These are phyloP conservation scores for Zasmidium citrigriseum DNA, from an alignment of 2,329 filamentous ascomycete genomes.

Conservation along the genomic window DNA sequence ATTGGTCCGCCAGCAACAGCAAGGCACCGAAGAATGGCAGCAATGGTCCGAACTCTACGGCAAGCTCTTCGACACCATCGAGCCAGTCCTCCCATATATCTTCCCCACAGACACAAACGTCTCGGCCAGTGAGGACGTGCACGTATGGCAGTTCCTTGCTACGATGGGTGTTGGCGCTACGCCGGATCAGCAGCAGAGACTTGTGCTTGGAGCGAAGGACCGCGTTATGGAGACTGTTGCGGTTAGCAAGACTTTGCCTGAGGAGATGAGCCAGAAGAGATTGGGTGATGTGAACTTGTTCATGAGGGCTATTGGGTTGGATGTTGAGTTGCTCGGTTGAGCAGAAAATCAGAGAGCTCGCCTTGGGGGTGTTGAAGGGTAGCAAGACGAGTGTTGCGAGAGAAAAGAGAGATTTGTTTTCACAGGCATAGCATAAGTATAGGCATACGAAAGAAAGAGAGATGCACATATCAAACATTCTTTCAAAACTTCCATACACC, in stretches of 20 bases:
- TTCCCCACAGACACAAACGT: constrained; percentile 92
- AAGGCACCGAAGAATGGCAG: constrained; percentile 70
- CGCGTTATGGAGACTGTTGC: constrained; percentile 93
- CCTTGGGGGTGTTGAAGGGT: too few species aligned
- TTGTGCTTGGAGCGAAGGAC: constrained; percentile 96
- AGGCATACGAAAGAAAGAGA: too few species aligned
- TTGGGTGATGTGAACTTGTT: constrained; percentile 95
- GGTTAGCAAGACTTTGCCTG: constrained; percentile 84
- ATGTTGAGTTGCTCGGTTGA: constrained; percentile 76
- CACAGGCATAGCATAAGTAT: too few species aligned
- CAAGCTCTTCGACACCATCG: constrained; percentile 80
- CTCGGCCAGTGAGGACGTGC: constrained; percentile 70
- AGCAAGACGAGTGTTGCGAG: background rate
- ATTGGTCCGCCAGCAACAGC: constrained; percentile 78
- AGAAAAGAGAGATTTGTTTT: background rate
- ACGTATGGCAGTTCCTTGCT: constrained; percentile 97
- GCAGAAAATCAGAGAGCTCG: background rate
- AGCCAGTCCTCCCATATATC: constrained; percentile 78
- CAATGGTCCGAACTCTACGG: constrained; percentile 86
- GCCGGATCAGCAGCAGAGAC: constrained; percentile 89
- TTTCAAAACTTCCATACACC: background rate
- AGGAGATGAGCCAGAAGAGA: constrained; percentile 79
- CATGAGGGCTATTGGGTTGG: constrained; percentile 97
- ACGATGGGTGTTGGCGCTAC: constrained; percentile 91
- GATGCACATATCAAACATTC: background rate